Evolutionary conservation across 2,329 filamentous ascomycete species (phyloP), one percentile per base, ranked within the genome.

Genomic region (Penicillium sp.): DNA sequence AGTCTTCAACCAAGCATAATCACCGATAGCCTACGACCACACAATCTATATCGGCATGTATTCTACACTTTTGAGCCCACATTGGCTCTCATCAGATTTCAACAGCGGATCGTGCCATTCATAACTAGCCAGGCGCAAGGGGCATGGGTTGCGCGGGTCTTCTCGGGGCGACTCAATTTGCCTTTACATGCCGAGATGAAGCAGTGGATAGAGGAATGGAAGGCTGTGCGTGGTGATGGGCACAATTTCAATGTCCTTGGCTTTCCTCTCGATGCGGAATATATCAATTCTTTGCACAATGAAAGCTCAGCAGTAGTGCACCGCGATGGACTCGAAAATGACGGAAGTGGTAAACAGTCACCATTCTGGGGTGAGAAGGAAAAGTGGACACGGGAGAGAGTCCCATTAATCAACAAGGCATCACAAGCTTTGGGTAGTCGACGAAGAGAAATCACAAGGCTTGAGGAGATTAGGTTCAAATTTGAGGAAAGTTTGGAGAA

Each of bases 361-460:
- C 75, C 76, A 1, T 76, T 71, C 52, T 79, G 78, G 78, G 73
- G 70, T 4, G 65, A 68, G 6, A 73, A 79, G 24, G 74, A 73
- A 58, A 64, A 69, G 43, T 59, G 57, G 57, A 54, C 54, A 5
- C 65, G 77, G 4, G 73, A 75, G 53, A 65, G 71, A 8, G 73
- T 79, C 10, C 76, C 76, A 1, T 64, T 73, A 42, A 79, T 79
- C 52, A 79, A 79, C 65, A 55, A 72, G 3, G 77, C 76, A 2
- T 73, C 70, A 7, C 65, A 75, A 2, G 70, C 66, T 1, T 61
- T 76, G 16, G 76, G 77, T 0, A 71, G 73, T 6, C 65, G 65
- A 52, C 68, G 74, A 19, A 66, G 70, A 11, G 62, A 74, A 46
- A 58, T 79, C 2, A 73, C 58, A 51, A 72, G 61, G 11, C 56